Conservation (phyloP, 148 eudicot species). For the Rhododendron ferrugineum region DNA sequence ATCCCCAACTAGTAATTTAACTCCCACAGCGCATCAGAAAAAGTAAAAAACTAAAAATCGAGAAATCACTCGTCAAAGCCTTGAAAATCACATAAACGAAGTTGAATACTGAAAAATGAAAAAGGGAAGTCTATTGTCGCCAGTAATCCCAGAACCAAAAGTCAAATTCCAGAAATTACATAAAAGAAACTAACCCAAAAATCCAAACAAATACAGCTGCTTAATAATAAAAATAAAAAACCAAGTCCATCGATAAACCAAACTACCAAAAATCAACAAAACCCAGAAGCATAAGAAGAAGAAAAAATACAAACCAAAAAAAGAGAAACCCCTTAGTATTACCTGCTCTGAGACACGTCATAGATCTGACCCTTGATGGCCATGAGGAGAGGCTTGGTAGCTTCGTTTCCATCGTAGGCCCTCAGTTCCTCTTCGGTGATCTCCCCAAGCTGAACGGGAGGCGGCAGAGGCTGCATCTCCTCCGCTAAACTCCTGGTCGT, state of each 20-base stretch:
- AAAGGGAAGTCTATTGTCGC: neutral
- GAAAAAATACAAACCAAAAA: neutral
- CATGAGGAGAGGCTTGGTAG: conserved; percentile 81
- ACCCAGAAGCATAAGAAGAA: neutral
- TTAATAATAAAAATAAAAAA: neutral
- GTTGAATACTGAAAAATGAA: neutral
- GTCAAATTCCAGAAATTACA: neutral
- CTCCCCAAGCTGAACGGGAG: conserved; percentile 89
- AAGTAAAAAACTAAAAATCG: neutral
- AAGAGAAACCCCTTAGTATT: neutral
- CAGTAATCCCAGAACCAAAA: neutral
- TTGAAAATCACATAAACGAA: neutral
- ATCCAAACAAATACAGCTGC: neutral
- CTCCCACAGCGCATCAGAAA: neutral
- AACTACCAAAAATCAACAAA: neutral
- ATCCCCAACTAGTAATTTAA: neutral
- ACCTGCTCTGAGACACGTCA: conserved; percentile 98
- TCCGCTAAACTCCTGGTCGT: conserved; percentile 28
- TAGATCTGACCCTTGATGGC: conserved; percentile 98
- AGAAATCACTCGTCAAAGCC: neutral
- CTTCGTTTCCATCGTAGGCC: conserved; percentile 68
- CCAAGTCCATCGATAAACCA: neutral
- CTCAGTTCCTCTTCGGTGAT: conserved; percentile 67
- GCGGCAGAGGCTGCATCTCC: conserved; percentile 63
- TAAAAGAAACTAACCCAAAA: neutral